A percentile compares a stretch with the other conserved stretches of the same genome.
Conservation (phyloP, 257 asterid genomes). For the Marsdenia floribunda region DNA sequence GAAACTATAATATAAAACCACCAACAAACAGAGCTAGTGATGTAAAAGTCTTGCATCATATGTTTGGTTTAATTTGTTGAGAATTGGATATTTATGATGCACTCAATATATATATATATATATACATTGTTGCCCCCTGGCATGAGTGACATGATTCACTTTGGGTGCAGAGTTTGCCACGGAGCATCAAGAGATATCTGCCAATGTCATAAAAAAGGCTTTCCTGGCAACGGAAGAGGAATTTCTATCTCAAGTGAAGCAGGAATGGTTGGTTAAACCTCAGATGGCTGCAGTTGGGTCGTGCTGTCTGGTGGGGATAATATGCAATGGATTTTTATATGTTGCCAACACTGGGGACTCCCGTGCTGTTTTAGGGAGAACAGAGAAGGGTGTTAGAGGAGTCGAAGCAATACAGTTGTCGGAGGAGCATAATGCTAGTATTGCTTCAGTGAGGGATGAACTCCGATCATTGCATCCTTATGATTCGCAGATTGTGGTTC, state of each 20-base stretch:
- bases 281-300: slow-evolving; percentile 90
- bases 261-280: slow-evolving; percentile 66
- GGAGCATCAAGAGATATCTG: slow-evolving; percentile 64
- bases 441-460: slow-evolving; percentile 71
- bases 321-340: slow-evolving; percentile 65
- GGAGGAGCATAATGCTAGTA: slow-evolving; percentile 74
- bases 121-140: neutral
- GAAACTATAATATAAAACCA: neutral
- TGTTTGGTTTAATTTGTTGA: too few relatives aligned
- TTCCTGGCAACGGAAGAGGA: slow-evolving; percentile 87
- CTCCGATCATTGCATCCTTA: slow-evolving; percentile 67
- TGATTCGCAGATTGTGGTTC: slow-evolving; percentile 77
- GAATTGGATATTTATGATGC: neutral
- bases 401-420: slow-evolving; percentile 67
- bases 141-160: slow-evolving; percentile 6
- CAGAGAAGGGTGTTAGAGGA: slow-evolving; percentile 46
- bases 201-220: slow-evolving; percentile 61
- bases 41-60: too few relatives aligned
- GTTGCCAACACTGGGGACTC: slow-evolving; percentile 95
- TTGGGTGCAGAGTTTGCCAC: slow-evolving; percentile 54
- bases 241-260: slow-evolving; percentile 65
- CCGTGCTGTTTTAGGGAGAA: slow-evolving; percentile 75
- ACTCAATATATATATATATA: neutral
- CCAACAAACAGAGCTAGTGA: too few relatives aligned
- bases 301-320: slow-evolving; percentile 86